A percentile compares a stretch with the other conserved stretches of the same genome.
Evolutionary conservation across 140 eudicot genomes (phyloP).

Genomic region (Stevia rebaudiana): DNA sequence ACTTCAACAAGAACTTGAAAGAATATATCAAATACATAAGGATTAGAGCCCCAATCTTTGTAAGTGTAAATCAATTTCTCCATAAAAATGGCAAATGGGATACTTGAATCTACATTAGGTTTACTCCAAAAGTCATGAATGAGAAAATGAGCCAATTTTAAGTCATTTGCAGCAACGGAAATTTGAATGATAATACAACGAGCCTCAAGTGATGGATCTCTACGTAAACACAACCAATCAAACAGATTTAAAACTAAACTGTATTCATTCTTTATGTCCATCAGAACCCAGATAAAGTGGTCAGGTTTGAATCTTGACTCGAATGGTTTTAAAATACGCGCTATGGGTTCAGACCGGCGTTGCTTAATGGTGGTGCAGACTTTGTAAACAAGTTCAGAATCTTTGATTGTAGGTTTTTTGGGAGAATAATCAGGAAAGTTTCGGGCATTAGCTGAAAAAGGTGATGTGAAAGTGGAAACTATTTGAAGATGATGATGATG

Average conservation of each 20-base stretch:
- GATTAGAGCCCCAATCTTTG: constrained; percentile 88
- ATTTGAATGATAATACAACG: constrained; percentile 78
- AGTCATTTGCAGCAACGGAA: constrained; percentile 65
- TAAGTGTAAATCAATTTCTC: constrained; percentile 77
- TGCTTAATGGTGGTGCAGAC: constrained; percentile 72
- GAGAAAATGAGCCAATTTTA: constrained; percentile 44
- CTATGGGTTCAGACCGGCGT: constrained; percentile 56
- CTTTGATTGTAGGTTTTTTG: constrained; percentile 61
- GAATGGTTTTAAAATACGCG: constrained; percentile 50
- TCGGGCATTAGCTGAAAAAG: constrained; percentile 34
- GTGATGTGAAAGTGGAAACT: constrained; percentile 29
- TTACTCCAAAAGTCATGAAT: constrained; percentile 64
- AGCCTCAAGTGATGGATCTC: constrained; percentile 74
- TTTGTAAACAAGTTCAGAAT: constrained; percentile 68
- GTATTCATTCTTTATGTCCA: constrained; percentile 70
- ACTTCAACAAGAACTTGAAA: constrained; percentile 73
- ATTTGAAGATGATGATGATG: constrained; percentile 14
- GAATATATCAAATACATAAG: constrained; percentile 74
- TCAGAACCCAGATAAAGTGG: constrained; percentile 90
- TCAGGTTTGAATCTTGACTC: constrained; percentile 68
- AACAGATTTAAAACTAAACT: constrained; percentile 58
- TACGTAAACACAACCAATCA: constrained; percentile 59
- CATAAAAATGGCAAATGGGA: constrained; percentile 48
- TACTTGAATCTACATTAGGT: constrained; percentile 41
- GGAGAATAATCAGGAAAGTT: constrained; percentile 86